These are phyloP conservation scores for Bassia scoparia DNA, from an alignment of 148 eudicot genomes.

Conservation along the genomic window DNA sequence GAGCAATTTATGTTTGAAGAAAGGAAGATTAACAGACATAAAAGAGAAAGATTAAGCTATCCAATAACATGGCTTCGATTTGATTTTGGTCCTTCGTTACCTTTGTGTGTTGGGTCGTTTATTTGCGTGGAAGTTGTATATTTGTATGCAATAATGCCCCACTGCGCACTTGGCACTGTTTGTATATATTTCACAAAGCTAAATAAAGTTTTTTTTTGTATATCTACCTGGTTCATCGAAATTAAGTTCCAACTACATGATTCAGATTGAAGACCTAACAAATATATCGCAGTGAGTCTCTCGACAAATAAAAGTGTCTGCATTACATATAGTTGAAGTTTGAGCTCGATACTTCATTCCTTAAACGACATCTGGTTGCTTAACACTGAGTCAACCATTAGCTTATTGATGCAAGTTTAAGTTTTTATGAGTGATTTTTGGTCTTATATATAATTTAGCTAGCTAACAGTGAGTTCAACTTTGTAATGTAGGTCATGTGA, in stretches of 20 bases:
- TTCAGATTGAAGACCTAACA: too few species aligned
- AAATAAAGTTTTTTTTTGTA: too few species aligned
- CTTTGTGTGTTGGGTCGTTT: background rate
- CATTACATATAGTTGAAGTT: too few species aligned
- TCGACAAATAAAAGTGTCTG: too few species aligned
- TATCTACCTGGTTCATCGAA: too few species aligned
- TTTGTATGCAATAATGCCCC: background rate
- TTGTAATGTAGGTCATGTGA: slow-evolving; percentile 2
- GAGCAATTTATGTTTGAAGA: slow-evolving; percentile 17
- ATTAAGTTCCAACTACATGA: too few species aligned
- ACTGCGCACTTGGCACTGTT: background rate
- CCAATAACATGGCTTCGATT: slow-evolving; percentile 20
- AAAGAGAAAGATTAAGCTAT: slow-evolving; percentile 1
- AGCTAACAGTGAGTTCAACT: background rate
- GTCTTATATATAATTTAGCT: background rate
- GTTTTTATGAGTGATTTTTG: too few species aligned
- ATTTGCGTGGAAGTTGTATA: slow-evolving; percentile 7
- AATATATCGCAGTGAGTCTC: too few species aligned
- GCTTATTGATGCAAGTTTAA: too few species aligned
- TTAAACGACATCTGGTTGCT: too few species aligned
- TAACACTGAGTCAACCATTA: too few species aligned
- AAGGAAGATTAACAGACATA: slow-evolving; percentile 20
- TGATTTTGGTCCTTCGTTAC: background rate
- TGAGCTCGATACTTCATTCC: too few species aligned
- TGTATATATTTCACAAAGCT: background rate